phyloP scores from a whole-genome alignment of 345 rosid genomes.

The Xanthoceras sorbifolium region DNA sequence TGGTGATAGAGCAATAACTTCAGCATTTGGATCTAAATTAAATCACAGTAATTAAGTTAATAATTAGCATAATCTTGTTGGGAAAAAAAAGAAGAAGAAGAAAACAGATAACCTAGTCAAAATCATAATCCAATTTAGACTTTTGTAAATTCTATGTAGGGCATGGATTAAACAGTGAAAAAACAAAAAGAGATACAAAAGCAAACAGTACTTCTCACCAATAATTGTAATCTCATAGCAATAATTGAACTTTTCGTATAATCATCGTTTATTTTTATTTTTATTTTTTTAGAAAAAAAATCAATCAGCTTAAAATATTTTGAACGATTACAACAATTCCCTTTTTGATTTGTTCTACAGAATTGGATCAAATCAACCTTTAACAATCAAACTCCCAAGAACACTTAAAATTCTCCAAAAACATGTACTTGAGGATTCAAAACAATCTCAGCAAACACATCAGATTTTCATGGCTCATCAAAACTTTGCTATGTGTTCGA shows the following conservation, averaged over 20 bases:
- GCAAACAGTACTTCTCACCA: slow-evolving; percentile 36
- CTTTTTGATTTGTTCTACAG: not conserved
- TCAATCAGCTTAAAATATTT: not conserved
- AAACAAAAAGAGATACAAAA: slow-evolving; percentile 27
- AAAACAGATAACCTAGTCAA: not conserved
- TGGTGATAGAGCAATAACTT: slow-evolving; percentile 70
- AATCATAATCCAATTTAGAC: not conserved
- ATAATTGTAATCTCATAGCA: slow-evolving; percentile 44
- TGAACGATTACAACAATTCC: not conserved
- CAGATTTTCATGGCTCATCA: too few relatives aligned
- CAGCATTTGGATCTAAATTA: slow-evolving; percentile 68
- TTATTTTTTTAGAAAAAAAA: too few relatives aligned
- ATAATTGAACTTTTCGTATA: slow-evolving; percentile 42
- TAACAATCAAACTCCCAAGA: not conserved
- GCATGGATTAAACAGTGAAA: slow-evolving; percentile 15
- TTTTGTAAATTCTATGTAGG: not conserved
- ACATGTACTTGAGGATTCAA: too few relatives aligned
- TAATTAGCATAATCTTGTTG: not conserved
- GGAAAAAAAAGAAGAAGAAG: not conserved
- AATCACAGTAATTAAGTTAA: not conserved
- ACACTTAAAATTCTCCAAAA: too few relatives aligned
- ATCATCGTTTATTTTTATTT: not conserved
- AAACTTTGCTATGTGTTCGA: not conserved
- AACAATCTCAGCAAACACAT: not conserved
- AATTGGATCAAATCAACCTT: not conserved